A percentile compares a stretch with the other conserved stretches of the same genome.
phyloP scores from a whole-genome alignment of 225 moss, liverwort and hornwort genomes.

The Climacium dendroides region DNA sequence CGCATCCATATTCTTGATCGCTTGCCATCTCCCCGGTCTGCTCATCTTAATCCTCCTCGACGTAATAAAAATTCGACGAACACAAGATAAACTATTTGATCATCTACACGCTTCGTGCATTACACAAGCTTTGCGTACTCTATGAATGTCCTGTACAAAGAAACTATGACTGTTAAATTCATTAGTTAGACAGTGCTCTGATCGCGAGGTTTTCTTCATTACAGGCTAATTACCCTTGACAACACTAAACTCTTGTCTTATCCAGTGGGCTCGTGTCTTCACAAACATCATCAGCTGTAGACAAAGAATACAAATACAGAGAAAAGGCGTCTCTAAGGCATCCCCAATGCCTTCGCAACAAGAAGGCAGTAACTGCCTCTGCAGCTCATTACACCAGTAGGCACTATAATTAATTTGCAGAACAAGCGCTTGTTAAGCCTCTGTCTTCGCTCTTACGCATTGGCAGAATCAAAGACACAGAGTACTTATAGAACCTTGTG shows the following conservation, averaged over 20 bases:
- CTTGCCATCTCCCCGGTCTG: constrained; percentile 38
- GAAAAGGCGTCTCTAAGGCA: neutral
- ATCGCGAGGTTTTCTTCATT: neutral
- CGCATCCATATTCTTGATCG: constrained; percentile 68
- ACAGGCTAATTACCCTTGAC: neutral
- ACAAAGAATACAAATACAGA: neutral
- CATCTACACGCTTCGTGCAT: neutral
- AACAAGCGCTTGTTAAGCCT: neutral
- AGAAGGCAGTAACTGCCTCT: neutral
- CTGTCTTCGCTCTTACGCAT: neutral
- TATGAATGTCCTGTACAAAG: neutral
- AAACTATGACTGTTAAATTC: neutral
- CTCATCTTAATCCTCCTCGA: neutral
- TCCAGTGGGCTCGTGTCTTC: neutral
- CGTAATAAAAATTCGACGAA: neutral
- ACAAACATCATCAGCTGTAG: neutral
- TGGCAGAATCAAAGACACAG: neutral
- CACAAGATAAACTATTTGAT: neutral
- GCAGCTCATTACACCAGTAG: neutral
- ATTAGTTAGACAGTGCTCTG: neutral
- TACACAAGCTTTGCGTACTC: neutral
- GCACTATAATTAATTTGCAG: no score
- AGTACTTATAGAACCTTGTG: neutral
- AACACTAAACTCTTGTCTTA: neutral
- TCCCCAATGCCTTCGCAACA: neutral